Conservation (phyloP, 192 early-diverging fungal genomes). For the Phycomyces nitens region DNA sequence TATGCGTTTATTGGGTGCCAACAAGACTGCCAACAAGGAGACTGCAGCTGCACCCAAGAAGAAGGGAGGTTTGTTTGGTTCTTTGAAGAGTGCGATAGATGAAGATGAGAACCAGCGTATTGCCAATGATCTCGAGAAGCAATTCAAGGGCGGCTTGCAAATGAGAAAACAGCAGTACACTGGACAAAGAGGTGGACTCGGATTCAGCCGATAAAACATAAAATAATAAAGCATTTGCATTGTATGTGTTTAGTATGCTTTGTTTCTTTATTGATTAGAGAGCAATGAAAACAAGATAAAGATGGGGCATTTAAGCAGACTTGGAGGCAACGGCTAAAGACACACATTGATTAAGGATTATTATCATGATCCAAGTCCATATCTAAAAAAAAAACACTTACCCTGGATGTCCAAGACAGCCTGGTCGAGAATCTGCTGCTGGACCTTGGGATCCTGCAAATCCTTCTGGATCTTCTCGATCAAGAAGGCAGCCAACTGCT, state of each 20-base stretch:
- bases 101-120: conserved; percentile 45
- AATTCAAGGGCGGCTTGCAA: conserved; percentile 55
- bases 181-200: conserved; percentile 48
- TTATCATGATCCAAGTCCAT: neutral
- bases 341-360: neutral
- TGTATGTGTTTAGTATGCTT: conserved; percentile 4
- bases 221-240: neutral
- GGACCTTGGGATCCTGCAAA: conserved; percentile 66
- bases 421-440: conserved; percentile 57
- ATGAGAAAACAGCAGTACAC: conserved; percentile 49
- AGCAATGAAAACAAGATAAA: neutral
- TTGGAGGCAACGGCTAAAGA: conserved; percentile 5
- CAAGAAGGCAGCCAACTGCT: conserved; percentile 76
- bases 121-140: conserved; percentile 51
- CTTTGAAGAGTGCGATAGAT: conserved; percentile 50
- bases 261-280: neutral
- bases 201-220: conserved; percentile 34
- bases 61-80: conserved; percentile 39
- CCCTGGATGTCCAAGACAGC: conserved; percentile 55
- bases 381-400: conserved; percentile 19
- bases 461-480: conserved; percentile 76
- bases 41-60: conserved; percentile 20
- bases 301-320: neutral
- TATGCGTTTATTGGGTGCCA: conserved; percentile 57
- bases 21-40: conserved; percentile 34